Evolutionary conservation across 176 grass and related monocot species (phyloP).

Genomic region (Avena sativa): DNA sequence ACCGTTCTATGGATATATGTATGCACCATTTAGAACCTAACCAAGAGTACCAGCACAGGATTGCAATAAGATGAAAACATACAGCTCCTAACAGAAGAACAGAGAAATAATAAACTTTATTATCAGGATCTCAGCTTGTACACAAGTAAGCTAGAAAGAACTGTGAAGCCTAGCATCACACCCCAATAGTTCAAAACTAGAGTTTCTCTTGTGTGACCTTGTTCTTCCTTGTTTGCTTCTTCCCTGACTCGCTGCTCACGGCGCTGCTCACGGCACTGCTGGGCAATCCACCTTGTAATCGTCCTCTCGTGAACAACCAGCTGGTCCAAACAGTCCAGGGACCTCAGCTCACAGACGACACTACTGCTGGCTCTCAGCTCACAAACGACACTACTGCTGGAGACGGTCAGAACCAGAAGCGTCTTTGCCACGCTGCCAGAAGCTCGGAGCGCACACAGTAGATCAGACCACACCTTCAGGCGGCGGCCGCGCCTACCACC

Average conservation of each 20-base stretch:
- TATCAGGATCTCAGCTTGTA: conserved; percentile 49
- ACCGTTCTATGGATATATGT: background rate
- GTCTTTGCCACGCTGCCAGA: conserved; percentile 77
- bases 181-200: conserved; percentile 23
- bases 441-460: conserved; percentile 55
- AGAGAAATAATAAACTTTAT: conserved; percentile 31
- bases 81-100: background rate
- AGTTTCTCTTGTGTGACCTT: background rate
- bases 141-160: conserved; percentile 46
- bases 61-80: conserved; percentile 5
- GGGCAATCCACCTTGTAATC: conserved; percentile 60
- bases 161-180: conserved; percentile 34
- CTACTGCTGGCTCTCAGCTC: conserved; percentile 20
- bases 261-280: conserved; percentile 57
- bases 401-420: conserved; percentile 61
- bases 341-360: background rate
- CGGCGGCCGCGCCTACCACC: conserved; percentile 22
- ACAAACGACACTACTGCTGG: background rate
- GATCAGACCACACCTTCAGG: conserved; percentile 61
- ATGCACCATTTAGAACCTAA: background rate
- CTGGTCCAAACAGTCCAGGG: conserved; percentile 49
- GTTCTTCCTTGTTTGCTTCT: background rate
- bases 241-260: conserved; percentile 36
- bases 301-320: conserved; percentile 61
- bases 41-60: background rate